Conservation (phyloP, 2,329 filamentous ascomycete genomes). For the Ramularia endophylla region DNA sequence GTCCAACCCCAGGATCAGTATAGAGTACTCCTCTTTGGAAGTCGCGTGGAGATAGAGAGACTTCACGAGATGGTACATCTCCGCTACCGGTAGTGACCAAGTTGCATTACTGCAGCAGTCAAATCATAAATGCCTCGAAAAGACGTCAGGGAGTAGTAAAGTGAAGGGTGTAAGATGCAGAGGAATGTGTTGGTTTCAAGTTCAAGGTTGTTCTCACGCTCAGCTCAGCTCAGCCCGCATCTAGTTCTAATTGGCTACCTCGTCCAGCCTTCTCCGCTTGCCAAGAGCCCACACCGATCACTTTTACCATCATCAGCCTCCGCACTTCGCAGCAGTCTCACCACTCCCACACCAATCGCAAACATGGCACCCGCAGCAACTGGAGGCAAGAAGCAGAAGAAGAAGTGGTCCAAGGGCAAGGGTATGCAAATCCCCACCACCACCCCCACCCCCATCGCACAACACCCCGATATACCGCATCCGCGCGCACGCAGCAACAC, state of each 20-base stretch:
- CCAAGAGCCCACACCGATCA: too few relatives aligned
- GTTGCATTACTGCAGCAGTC: background rate
- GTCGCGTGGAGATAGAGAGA: conserved; percentile 92
- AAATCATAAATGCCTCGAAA: background rate
- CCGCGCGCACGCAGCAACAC: conserved; percentile 8
- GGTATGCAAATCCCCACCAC: conserved; percentile 29
- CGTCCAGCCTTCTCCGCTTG: too few relatives aligned
- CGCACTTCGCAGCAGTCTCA: conserved; percentile 2
- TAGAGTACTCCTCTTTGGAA: conserved; percentile 99
- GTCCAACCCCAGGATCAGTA: conserved; percentile 93
- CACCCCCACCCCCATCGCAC: conserved; percentile 10
- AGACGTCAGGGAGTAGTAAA: too few relatives aligned
- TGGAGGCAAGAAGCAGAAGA: conserved; percentile 75
- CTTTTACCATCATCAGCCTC: too few relatives aligned
- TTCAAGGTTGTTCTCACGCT: too few relatives aligned
- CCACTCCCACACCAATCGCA: conserved; percentile 9
- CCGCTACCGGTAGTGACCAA: conserved; percentile 7
- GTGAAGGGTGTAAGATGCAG: background rate
- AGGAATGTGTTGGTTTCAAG: too few relatives aligned
- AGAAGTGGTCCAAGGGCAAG: conserved; percentile 65
- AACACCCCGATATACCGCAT: conserved; percentile 4
- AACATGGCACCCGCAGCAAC: conserved; percentile 41
- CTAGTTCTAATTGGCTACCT: too few relatives aligned
- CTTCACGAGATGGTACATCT: conserved; percentile 94
- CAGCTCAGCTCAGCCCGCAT: too few relatives aligned